Percentiles rank a stretch among this genome's conserved stretches.
phyloP scores from a whole-genome alignment of 805 yeast species.

The Debaryomyces prosopidis region DNA sequence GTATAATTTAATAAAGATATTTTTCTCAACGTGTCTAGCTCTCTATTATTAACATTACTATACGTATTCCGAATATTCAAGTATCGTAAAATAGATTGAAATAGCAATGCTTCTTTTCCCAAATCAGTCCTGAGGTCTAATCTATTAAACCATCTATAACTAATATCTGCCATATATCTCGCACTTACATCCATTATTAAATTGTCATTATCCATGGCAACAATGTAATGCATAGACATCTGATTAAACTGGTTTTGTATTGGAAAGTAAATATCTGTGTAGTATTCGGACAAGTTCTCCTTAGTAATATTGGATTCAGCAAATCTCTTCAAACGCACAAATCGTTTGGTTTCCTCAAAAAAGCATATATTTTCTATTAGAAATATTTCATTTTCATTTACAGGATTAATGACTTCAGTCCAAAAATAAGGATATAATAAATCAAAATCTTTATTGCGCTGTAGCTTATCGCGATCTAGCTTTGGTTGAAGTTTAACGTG shows the following conservation, averaged over 20 bases:
- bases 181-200: constrained; percentile 27
- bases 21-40: constrained; percentile 18
- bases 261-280: constrained; percentile 21
- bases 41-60: constrained; percentile 9
- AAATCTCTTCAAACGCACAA: constrained; percentile 20
- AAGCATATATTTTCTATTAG: constrained; percentile 30
- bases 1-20: constrained; percentile 23
- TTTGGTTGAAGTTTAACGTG: constrained; percentile 22
- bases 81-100: constrained; percentile 23
- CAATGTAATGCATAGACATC: constrained; percentile 33
- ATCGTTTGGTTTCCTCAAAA: constrained; percentile 25
- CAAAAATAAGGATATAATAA: constrained; percentile 36
- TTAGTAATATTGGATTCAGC: background rate
- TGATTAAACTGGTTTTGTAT: constrained; percentile 19
- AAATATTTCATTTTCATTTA: constrained; percentile 21
- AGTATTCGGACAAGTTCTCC: constrained; percentile 3
- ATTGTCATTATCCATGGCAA: constrained; percentile 17
- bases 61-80: constrained; percentile 13
- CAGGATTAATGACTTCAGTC: constrained; percentile 36
- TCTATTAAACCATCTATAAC: constrained; percentile 28
- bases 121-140: constrained; percentile 28
- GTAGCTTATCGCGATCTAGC: constrained; percentile 16
- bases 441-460: constrained; percentile 28
- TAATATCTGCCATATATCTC: constrained; percentile 30
- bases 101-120: constrained; percentile 24